Percentiles rank a stretch among this genome's conserved stretches.
Conservation (phyloP, 148 eudicot genomes). For the Vaccinium macrocarpon region DNA sequence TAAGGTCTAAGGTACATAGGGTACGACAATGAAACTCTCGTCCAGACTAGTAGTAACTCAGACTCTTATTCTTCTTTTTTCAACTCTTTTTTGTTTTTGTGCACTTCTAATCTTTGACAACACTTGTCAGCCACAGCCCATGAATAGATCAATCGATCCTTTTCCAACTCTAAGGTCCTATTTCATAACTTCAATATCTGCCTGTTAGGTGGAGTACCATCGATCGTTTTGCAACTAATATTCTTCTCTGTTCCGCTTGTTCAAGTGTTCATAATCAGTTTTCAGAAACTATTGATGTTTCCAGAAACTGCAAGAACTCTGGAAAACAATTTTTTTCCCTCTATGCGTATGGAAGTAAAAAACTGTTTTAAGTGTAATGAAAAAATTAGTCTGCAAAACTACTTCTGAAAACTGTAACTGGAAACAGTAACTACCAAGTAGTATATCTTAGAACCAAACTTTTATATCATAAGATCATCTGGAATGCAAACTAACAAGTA, state of each 20-base stretch:
- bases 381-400: not conserved
- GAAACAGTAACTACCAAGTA: not conserved
- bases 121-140: not conserved
- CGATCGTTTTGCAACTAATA: not conserved
- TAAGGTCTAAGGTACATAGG: not conserved
- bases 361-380: not conserved
- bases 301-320: not conserved
- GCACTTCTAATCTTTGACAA: not conserved
- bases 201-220: not conserved
- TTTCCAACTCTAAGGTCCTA: constrained; percentile 2
- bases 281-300: not conserved
- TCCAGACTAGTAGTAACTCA: not conserved
- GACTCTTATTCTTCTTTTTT: not conserved
- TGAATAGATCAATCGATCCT: not conserved
- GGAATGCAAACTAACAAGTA: not conserved
- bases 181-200: not conserved
- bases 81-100: not conserved
- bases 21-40: not conserved
- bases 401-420: not conserved
- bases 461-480: not conserved
- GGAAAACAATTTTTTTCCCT: not conserved
- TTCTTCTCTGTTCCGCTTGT: not conserved
- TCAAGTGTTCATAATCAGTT: not conserved
- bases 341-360: not conserved
- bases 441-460: not conserved